Percentiles rank a stretch among this genome's conserved stretches.
Evolutionary conservation across 164 flowering plant genomes (phyloP).

Genomic region (Umbilicus rupestris): DNA sequence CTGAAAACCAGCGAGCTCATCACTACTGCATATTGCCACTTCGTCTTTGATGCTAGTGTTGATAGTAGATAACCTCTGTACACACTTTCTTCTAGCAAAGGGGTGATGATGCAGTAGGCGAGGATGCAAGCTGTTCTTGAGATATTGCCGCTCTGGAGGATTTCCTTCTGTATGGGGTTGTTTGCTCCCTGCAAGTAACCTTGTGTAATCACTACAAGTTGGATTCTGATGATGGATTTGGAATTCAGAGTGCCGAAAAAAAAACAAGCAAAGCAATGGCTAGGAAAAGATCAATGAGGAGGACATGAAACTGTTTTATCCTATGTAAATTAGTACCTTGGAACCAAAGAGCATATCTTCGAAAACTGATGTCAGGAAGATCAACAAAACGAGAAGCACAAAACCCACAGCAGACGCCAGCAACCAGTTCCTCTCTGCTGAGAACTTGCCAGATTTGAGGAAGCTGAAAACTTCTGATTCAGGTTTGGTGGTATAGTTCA

Average conservation of each 20-base stretch:
- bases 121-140: slow-evolving; percentile 37
- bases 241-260: neutral
- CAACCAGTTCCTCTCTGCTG: slow-evolving; percentile 49
- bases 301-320: neutral
- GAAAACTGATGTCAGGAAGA: slow-evolving; percentile 46
- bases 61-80: slow-evolving; percentile 70
- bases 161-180: slow-evolving; percentile 50
- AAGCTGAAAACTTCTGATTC: slow-evolving; percentile 23
- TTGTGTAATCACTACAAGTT: neutral
- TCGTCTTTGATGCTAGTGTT: slow-evolving; percentile 47
- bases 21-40: slow-evolving; percentile 64
- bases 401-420: slow-evolving; percentile 52
- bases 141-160: slow-evolving; percentile 39
- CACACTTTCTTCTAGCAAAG: slow-evolving; percentile 75
- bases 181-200: slow-evolving; percentile 38
- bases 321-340: slow-evolving; percentile 37
- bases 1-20: slow-evolving; percentile 63
- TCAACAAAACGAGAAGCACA: slow-evolving; percentile 36
- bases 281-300: neutral
- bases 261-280: neutral
- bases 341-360: slow-evolving; percentile 48
- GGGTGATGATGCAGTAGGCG: slow-evolving; percentile 53
- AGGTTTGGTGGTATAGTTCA: slow-evolving; percentile 35
- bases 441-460: slow-evolving; percentile 21
- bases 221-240: neutral